Evolutionary conservation across 2,329 filamentous ascomycete genomes (phyloP), one percentile per base, ranked within the genome.

Genomic region (Zymoseptoria passerinii): DNA sequence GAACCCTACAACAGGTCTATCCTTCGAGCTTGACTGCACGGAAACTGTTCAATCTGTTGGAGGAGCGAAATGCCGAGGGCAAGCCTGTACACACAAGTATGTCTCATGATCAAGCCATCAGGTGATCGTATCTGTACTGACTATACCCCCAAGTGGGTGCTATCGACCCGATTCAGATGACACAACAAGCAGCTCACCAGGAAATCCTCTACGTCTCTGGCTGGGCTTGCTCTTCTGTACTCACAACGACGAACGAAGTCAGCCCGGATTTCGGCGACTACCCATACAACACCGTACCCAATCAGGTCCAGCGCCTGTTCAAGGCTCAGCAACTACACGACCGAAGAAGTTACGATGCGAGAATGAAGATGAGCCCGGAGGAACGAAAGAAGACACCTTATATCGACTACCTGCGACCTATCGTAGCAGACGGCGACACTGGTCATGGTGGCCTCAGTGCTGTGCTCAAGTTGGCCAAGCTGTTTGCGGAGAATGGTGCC

Each of bases 81-180:
- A 82, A 95, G 73, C 94, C 94, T 19, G 89, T 97, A 61, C 92
- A 97, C 74, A 97, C 94, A 16, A 92, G 89, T 92, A 78, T 71
- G 85, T 63, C 56, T 58, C 5, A 18, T 40, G 19, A 40, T 9
- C 49, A 8, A 54, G 28, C 55, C 28, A 16, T 9, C 20, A 19
- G 8, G 19, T 56, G 3, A n/a, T 40, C 19, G 50, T 16, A n/a
- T n/a, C 54, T 68, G 62, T 63, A 53, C 64, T 72, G 72, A 68
- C 72, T 71, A n/a, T 59, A 48, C 40, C 56, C 35, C 58, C 28
- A 62, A 92, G 89, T 99, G 88, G 94, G 94, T 67, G 94, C 92
- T 60, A 95, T 99, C 75, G 94, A 99, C 71, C 94, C 94, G n/a
- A 86, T 97, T 9, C 94, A 99, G 77, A 97, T 99, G 94, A 96